Evolutionary conservation across 2,329 filamentous ascomycete genomes (phyloP), one percentile per base, ranked within the genome.

Genomic region (Ophiostoma pallidulum): DNA sequence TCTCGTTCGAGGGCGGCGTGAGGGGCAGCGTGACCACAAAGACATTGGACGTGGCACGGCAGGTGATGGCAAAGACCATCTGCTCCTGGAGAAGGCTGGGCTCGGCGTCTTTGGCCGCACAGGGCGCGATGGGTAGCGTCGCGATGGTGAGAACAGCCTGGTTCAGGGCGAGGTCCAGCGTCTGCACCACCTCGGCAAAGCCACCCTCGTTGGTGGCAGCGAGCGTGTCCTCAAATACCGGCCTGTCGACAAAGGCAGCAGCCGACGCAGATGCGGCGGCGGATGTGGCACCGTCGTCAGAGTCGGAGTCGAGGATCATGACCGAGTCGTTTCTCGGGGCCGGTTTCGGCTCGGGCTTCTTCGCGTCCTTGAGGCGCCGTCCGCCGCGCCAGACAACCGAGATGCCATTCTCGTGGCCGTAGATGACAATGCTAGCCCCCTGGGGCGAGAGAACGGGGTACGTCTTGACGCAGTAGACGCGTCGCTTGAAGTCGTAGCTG

Each of bases 351-450:
- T 40, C 2, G 55, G 51, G 14, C 59, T 70, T 66, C 32, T 66
- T 62, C 2, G 62, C 53, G 2, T 66, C 52, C 58, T 78, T 82
- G 56, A 83, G 75, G n/a, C 70, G 68, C 43, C 70, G 71, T 10
- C 79, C 79, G 39, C 80, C 80, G 36, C 77, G 72, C 80, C 80
- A 84, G 20, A 78, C 62, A 32, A 83, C 57, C 3, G 73, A 78
- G 36, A 82, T 62, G 38, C 80, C 80, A 60, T 74, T 78, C 50
- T 81, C 77, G 55, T 82, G 78, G 39, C 75, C 78, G 56, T 81
- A 81, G 38, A 84, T 63, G 22, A 83, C 60, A 57, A 83, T 72
- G 3, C 73, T 77, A 7, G 80, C 79, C 31, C 79, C 79, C 57
- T 84, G 80, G 2, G 77, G 71, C 2, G 79, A 80, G 49, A 71